These are phyloP conservation scores for Marasmius sp. DNA, from an alignment of 1,284 basidiomycete genomes.

Conservation along the genomic window DNA sequence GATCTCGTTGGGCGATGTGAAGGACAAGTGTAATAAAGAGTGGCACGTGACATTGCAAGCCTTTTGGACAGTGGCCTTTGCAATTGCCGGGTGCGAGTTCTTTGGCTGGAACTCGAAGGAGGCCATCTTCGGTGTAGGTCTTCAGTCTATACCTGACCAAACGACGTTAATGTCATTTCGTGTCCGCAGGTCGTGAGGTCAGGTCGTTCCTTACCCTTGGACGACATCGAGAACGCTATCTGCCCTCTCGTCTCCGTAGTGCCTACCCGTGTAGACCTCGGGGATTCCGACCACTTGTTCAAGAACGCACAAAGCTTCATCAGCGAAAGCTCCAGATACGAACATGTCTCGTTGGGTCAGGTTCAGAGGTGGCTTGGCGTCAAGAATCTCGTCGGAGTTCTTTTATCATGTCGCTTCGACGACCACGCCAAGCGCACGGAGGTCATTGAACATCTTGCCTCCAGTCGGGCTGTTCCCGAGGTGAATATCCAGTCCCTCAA, in stretches of 20 bases:
- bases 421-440: slow-evolving; percentile 20
- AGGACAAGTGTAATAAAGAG: slow-evolving; percentile 27
- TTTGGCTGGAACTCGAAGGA: slow-evolving; percentile 31
- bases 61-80: slow-evolving; percentile 41
- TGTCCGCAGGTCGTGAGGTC: slow-evolving; percentile 43
- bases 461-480: background rate
- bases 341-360: slow-evolving; percentile 42
- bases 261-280: slow-evolving; percentile 39
- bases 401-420: slow-evolving; percentile 46
- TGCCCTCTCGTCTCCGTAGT: slow-evolving; percentile 44
- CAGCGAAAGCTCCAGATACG: slow-evolving; percentile 37
- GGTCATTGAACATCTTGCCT: slow-evolving; percentile 1
- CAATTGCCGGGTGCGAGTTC: slow-evolving; percentile 14
- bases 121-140: slow-evolving; percentile 45
- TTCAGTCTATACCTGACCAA: background rate
- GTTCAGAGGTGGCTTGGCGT: slow-evolving; percentile 45
- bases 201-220: slow-evolving; percentile 43
- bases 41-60: slow-evolving; percentile 46
- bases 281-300: slow-evolving; percentile 25
- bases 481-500: background rate
- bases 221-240: slow-evolving; percentile 36
- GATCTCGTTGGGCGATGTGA: slow-evolving; percentile 28
- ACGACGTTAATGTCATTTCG: background rate
- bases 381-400: slow-evolving; percentile 41
- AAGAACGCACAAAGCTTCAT: slow-evolving; percentile 37